A percentile compares a stretch with the other conserved stretches of the same genome.
Conservation (phyloP, 2,329 filamentous ascomycete genomes). For the Fonsecaea monophora region DNA sequence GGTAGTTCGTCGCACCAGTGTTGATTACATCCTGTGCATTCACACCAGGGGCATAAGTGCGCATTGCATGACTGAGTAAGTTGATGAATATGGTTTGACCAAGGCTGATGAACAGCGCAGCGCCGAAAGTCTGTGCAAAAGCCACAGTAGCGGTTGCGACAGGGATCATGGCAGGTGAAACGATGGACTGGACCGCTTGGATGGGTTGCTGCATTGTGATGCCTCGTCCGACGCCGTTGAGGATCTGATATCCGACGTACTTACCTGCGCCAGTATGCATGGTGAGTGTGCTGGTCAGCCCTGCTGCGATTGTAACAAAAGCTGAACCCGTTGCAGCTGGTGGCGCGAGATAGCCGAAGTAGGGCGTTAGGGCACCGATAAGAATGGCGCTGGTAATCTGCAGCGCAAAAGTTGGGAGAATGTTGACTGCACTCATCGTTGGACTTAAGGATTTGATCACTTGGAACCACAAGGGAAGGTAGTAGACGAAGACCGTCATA, state of each 20-base stretch:
- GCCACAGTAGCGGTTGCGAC: conserved; percentile 37
- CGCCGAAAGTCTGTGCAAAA: conserved; percentile 39
- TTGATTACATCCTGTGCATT: conserved; percentile 32
- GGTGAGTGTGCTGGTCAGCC: conserved; percentile 45
- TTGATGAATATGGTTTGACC: conserved; percentile 38
- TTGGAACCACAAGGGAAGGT: conserved; percentile 56
- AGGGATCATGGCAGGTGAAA: conserved; percentile 34
- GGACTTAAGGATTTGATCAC: conserved; percentile 48
- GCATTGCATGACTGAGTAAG: conserved; percentile 26
- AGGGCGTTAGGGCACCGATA: conserved; percentile 34
- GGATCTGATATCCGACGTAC: conserved; percentile 45
- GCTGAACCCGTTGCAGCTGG: conserved; percentile 42
- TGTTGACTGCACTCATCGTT: conserved; percentile 37
- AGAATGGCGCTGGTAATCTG: conserved; percentile 34
- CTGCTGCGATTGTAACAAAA: conserved; percentile 43
- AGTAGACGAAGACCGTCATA: conserved; percentile 42
- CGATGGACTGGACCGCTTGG: conserved; percentile 37
- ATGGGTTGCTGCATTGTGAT: conserved; percentile 42
- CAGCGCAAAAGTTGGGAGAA: conserved; percentile 35
- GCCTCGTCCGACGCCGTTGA: conserved; percentile 39
- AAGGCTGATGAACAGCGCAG: conserved; percentile 37
- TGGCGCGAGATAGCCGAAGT: conserved; percentile 47
- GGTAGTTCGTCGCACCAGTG: conserved; percentile 36
- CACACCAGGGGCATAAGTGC: conserved; percentile 21
- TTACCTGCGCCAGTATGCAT: conserved; percentile 35